A percentile compares a stretch with the other conserved stretches of the same genome.
Evolutionary conservation across 2,329 filamentous ascomycete species (phyloP).

Genomic region (Fusarium multiceps): DNA sequence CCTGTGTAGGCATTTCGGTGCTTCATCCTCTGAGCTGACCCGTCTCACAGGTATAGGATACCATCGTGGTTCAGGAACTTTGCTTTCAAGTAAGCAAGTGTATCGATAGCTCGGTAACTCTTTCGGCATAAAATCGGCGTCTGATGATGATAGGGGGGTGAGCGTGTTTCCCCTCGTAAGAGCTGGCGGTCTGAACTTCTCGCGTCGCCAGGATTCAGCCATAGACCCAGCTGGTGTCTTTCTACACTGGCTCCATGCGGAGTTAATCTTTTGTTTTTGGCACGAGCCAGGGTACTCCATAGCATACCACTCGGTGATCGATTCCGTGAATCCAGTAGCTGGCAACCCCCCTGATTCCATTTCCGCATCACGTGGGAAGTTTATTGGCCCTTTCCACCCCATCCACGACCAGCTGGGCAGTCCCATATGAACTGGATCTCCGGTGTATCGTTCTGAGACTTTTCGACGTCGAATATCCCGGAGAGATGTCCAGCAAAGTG

Average conservation of each 20-base stretch:
- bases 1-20: too few species aligned
- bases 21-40: too few species aligned
- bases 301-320: background rate
- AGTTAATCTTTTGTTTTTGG: background rate
- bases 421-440: fast-evolving
- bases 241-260: background rate
- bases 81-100: too few species aligned
- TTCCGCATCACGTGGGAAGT: too few species aligned
- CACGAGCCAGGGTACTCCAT: background rate
- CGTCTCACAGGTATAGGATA: background rate
- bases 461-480: background rate
- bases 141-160: too few species aligned
- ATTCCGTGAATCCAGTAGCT: too few species aligned
- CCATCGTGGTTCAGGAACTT: background rate
- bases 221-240: too few species aligned
- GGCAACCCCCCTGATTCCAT: too few species aligned
- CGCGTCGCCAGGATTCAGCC: background rate
- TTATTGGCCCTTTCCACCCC: background rate
- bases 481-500: background rate
- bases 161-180: too few species aligned
- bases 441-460: background rate
- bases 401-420: background rate
- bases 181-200: background rate
- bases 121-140: background rate
- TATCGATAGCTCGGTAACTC: background rate